Base-by-base conservation (phyloP, 805 yeast species). In the Metschnikowia chrysomelidarum region DNA sequence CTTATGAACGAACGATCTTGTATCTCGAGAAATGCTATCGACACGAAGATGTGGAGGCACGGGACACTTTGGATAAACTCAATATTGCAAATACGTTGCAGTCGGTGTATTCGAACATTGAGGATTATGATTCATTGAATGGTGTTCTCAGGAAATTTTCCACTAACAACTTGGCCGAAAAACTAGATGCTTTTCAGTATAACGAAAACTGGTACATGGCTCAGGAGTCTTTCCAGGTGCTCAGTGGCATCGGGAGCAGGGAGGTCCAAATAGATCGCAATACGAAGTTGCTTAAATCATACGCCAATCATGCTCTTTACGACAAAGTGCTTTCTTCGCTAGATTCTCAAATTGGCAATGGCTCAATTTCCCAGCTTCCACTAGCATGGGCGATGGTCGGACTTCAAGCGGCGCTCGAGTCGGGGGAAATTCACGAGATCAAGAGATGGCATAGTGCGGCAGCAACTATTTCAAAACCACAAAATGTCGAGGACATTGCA, bases 191-290 rank as follows among this genome's bases (percentile, higher is more conserved):
- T 39, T 78, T 91, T 34, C 93, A 87, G 47, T 88, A 85, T 47
- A 80, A 86, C 31, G 87, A 85, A 25, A 82, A 82, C 49, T 88
- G 96, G 95, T 71, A 78, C 25, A 73, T 87, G 49, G 95, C 96
- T 0, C 84, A 87, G 43, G 88, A 86, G 42, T 87, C 96, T 23
- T 81, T 87, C 47, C 80, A 80, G 29, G 85, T 82, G 0, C 59
- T 83, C 28, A 77, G 85, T 14, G 53, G 61, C 5, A 37, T 28
- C 34, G 72, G 54, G 49, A 60, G 53, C 51, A 17, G 9, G 11
- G 46, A 17, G 43, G 57, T 29, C 34, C 66, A 71, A 7, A 44
- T 54, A 3, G 48, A 49, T n/a, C 70, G 66, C 38, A 61, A 64
- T 13, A 69, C 82, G 0, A 78, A 82, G 25, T 62, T 83, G 43